A percentile compares a stretch with the other conserved stretches of the same genome.
Conservation (phyloP, 352 stramenopile species). For the Paralagenidium karlingii region DNA sequence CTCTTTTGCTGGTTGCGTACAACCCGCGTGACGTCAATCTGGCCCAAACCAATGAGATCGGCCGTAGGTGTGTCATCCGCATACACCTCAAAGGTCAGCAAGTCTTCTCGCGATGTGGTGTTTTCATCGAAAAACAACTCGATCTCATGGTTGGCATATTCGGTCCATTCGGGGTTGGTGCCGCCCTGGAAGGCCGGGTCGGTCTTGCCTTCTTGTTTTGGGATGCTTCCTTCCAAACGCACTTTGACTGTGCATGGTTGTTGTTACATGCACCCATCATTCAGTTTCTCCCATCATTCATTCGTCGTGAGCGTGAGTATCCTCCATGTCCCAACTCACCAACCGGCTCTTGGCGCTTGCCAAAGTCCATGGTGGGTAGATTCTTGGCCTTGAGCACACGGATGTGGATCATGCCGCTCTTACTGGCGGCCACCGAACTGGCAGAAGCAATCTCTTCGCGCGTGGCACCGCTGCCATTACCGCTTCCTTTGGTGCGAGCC, state of each 20-base stretch:
- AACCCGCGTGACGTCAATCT: constrained; percentile 28
- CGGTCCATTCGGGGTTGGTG: constrained; percentile 47
- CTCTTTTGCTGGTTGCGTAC: constrained; percentile 21
- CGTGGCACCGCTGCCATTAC: no score
- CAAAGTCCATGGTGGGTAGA: constrained; percentile 66
- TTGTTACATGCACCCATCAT: neutral
- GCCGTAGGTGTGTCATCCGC: no score
- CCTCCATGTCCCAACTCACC: no score
- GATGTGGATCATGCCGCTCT: constrained; percentile 67
- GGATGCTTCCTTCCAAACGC: constrained; percentile 44
- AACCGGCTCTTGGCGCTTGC: constrained; percentile 67
- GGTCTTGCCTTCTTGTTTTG: constrained; percentile 44
- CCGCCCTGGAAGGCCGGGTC: constrained; percentile 53
- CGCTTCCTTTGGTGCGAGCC: no score
- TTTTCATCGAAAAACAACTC: constrained; percentile 68
- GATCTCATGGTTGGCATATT: constrained; percentile 62
- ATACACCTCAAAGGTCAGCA: neutral
- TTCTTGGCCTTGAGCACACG: constrained; percentile 43
- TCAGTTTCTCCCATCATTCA: no score
- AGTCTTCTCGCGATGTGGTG: no score
- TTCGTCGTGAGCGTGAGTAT: neutral
- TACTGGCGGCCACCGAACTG: no score
- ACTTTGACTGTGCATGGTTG: constrained; percentile 50
- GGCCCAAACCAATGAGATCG: constrained; percentile 60
- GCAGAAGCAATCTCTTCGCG: no score